Evolutionary conservation across 192 early-diverging fungal genomes (phyloP).

Genomic region (Podila clonocystis): DNA sequence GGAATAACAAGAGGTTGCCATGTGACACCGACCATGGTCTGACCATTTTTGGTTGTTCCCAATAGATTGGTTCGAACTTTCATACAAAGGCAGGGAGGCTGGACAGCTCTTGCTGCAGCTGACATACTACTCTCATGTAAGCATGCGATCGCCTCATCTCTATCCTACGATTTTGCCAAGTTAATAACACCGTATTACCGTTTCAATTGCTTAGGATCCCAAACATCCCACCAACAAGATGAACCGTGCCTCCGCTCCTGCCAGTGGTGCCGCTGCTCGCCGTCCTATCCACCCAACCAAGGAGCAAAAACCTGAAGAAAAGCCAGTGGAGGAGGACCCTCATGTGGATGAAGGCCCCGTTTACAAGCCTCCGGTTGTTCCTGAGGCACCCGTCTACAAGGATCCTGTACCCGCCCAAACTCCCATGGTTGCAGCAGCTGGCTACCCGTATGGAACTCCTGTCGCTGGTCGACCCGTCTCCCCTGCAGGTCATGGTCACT

Average conservation of each 20-base stretch:
- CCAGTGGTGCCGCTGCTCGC: conserved; percentile 11
- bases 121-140: conserved; percentile 48
- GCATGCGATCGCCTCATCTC: not conserved
- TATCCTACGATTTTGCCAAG: not conserved
- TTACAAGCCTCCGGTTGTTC: conserved; percentile 42
- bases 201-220: conserved; percentile 20
- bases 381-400: conserved; percentile 13
- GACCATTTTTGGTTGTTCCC: not conserved
- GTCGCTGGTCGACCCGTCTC: conserved; percentile 31
- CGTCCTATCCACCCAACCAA: conserved; percentile 34
- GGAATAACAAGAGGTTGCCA: not conserved
- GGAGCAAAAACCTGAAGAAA: conserved; percentile 20
- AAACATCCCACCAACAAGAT: conserved; percentile 32
- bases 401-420: conserved; percentile 9
- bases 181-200: not conserved
- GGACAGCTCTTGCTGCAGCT: conserved; percentile 39
- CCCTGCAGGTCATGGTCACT: conserved; percentile 18
- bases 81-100: conserved; percentile 48
- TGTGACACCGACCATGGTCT: not conserved
- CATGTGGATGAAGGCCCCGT: conserved; percentile 42
- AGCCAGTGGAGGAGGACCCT: conserved; percentile 20
- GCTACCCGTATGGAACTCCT: conserved; percentile 36
- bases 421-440: conserved; percentile 26
- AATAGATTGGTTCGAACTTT: conserved; percentile 46
- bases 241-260: conserved; percentile 13